Conservation (phyloP, 805 yeast species). For the Lipomyces mesembrius region DNA sequence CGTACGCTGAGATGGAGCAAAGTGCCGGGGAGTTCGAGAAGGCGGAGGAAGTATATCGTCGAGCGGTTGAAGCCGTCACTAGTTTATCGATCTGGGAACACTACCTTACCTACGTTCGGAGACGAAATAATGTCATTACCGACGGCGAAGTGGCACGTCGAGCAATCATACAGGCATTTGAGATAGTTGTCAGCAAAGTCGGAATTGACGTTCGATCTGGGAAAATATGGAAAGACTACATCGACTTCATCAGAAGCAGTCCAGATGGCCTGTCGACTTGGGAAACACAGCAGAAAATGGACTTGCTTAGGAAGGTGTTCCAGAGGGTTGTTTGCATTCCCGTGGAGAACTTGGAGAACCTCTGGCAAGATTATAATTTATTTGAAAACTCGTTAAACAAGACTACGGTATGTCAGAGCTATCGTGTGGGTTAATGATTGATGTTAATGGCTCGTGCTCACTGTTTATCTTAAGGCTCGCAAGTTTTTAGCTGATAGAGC, state of each 20-base stretch:
- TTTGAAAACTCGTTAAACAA: slow-evolving; percentile 82
- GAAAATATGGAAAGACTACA: slow-evolving; percentile 77
- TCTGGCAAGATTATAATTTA: slow-evolving; percentile 79
- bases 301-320: slow-evolving; percentile 72
- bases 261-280: slow-evolving; percentile 60
- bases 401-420: slow-evolving; percentile 50
- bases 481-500: slow-evolving; percentile 82
- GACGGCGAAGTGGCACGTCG: slow-evolving; percentile 83
- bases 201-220: slow-evolving; percentile 78
- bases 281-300: slow-evolving; percentile 84
- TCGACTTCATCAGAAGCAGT: slow-evolving; percentile 78
- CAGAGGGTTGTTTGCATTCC: slow-evolving; percentile 77
- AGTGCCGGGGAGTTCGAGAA: slow-evolving; percentile 65
- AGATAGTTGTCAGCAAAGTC: slow-evolving; percentile 74
- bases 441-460: not conserved
- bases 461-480: slow-evolving; percentile 56
- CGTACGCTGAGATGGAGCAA: slow-evolving; percentile 67
- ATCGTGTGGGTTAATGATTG: not conserved
- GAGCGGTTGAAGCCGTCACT: slow-evolving; percentile 40
- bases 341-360: slow-evolving; percentile 67
- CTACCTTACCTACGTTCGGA: slow-evolving; percentile 78
- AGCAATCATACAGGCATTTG: slow-evolving; percentile 78
- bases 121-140: slow-evolving; percentile 64
- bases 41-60: slow-evolving; percentile 68
- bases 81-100: slow-evolving; percentile 55